Evolutionary conservation across 139 green algal genomes (phyloP).

Genomic region (Prasinococcaceae sp.): DNA sequence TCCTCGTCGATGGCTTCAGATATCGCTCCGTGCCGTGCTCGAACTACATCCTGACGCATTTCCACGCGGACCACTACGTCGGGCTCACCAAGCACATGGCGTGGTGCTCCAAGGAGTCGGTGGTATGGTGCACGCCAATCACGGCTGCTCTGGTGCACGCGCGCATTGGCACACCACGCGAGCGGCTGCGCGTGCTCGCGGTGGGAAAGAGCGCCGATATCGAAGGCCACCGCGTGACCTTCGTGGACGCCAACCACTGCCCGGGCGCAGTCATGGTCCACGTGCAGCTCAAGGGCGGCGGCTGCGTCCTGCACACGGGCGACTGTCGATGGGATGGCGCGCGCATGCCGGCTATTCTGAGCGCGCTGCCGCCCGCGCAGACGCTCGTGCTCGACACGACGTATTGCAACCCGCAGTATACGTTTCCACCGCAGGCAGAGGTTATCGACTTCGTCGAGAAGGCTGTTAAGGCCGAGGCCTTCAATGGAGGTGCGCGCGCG

Average conservation of each 20-base stretch:
- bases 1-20: too few relatives aligned
- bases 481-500: too few relatives aligned
- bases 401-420: constrained; percentile 56
- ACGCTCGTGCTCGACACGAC: constrained; percentile 82
- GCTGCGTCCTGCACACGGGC: constrained; percentile 75
- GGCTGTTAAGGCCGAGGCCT: constrained; percentile 53
- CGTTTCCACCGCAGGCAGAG: constrained; percentile 34
- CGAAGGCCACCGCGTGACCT: constrained; percentile 47
- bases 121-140: constrained; percentile 21
- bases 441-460: constrained; percentile 51
- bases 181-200: constrained; percentile 8
- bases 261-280: constrained; percentile 52
- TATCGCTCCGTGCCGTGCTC: too few relatives aligned
- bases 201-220: not conserved
- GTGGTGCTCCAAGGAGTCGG: too few relatives aligned
- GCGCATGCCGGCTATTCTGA: constrained; percentile 36
- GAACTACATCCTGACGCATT: too few relatives aligned
- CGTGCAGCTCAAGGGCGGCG: constrained; percentile 29
- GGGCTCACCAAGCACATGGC: constrained; percentile 26
- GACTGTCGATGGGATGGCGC: constrained; percentile 63
- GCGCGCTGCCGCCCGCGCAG: constrained; percentile 21
- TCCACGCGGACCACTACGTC: constrained; percentile 25
- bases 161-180: constrained; percentile 7
- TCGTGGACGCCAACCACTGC: constrained; percentile 89
- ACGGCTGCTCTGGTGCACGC: constrained; percentile 23